phyloP scores from a whole-genome alignment of 176 grass and related monocot genomes.

The Eleusine indica region DNA sequence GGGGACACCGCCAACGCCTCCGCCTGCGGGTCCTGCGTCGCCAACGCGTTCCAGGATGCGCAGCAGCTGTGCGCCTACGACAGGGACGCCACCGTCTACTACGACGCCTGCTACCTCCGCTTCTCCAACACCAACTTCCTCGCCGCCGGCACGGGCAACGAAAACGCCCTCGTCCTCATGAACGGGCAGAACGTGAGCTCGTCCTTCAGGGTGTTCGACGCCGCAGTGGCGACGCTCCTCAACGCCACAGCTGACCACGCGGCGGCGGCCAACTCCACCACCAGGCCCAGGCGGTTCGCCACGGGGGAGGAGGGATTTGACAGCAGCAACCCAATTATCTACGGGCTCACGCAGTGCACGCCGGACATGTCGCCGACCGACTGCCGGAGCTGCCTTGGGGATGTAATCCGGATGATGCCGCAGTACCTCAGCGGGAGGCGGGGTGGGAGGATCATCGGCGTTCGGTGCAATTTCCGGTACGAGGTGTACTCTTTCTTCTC shows the following conservation, averaged over 20 bases:
- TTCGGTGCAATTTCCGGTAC: constrained; percentile 58
- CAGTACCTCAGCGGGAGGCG: neutral
- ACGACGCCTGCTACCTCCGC: constrained; percentile 38
- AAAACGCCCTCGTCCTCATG: accelerated
- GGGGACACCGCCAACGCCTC: constrained; percentile 40
- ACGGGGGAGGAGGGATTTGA: constrained; percentile 43
- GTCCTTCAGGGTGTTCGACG: constrained; percentile 13
- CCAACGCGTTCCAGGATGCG: constrained; percentile 24
- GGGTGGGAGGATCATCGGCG: constrained; percentile 31
- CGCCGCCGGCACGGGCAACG: neutral
- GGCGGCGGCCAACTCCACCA: constrained; percentile 19
- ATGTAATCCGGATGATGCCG: neutral
- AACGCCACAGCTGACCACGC: constrained; percentile 39
- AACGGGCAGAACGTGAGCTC: constrained; percentile 7
- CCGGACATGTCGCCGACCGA: constrained; percentile 39
- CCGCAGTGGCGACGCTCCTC: constrained; percentile 34
- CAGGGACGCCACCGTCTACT: constrained; percentile 25
- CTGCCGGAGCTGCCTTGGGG: constrained; percentile 48
- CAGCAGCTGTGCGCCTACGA: constrained; percentile 12
- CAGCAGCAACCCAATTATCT: constrained; percentile 18
- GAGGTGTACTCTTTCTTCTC: constrained; percentile 47
- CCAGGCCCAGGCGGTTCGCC: constrained; percentile 30
- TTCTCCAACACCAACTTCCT: constrained; percentile 47
- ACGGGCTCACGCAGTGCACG: constrained; percentile 58
- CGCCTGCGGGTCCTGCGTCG: constrained; percentile 42